These are phyloP conservation scores for Gryganskiella cystojenkinii DNA, from an alignment of 192 early-diverging fungal species.

Conservation along the genomic window DNA sequence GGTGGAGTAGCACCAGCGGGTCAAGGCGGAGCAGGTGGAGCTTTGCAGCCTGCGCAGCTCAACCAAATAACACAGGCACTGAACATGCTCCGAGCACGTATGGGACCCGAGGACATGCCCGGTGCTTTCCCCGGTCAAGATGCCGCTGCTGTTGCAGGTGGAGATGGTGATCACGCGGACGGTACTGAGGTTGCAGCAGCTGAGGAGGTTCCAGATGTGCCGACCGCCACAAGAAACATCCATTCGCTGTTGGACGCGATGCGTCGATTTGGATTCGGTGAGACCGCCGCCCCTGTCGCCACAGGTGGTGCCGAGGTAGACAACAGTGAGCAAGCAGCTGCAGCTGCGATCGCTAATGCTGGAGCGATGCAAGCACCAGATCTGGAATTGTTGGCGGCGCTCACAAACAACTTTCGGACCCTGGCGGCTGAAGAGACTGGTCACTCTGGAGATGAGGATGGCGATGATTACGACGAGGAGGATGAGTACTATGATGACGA, in stretches of 20 bases:
- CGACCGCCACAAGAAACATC: conserved; percentile 10
- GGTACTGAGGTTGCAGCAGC: background rate
- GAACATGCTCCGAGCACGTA: conserved; percentile 18
- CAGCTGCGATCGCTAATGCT: no score
- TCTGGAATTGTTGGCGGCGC: conserved; percentile 11
- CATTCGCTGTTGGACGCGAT: conserved; percentile 35
- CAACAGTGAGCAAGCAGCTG: no score
- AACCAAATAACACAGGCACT: conserved; percentile 41
- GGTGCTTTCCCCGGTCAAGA: conserved; percentile 44
- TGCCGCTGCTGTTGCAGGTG: background rate
- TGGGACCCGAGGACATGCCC: conserved; percentile 6
- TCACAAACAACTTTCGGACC: conserved; percentile 3
- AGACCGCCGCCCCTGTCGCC: conserved; percentile 2
- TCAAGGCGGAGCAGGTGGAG: conserved; percentile 5
- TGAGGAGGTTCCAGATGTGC: background rate
- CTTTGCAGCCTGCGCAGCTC: conserved; percentile 14
- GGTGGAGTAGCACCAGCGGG: background rate
- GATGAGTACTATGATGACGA: conserved; percentile 13
- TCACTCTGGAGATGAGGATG: conserved; percentile 17
- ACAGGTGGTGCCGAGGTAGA: background rate
- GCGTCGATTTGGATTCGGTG: conserved; percentile 31
- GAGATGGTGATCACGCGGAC: background rate
- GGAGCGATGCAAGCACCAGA: no score
- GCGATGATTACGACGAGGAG: conserved; percentile 20
- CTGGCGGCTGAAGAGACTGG: background rate